phyloP scores from a whole-genome alignment of 352 stramenopile species.

The Pythium volutum region DNA sequence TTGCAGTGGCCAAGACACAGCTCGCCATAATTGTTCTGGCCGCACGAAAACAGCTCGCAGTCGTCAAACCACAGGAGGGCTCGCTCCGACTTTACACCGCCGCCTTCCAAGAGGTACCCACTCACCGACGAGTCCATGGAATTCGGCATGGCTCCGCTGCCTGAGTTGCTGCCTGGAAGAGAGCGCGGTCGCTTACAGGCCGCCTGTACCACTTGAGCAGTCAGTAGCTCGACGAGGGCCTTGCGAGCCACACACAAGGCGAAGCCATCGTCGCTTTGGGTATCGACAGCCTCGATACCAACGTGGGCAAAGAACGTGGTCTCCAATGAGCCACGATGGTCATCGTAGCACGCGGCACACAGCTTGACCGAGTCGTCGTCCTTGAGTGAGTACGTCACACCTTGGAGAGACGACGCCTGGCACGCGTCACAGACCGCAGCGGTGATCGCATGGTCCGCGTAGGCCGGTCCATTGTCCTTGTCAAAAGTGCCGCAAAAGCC shows the following conservation, averaged over 20 bases:
- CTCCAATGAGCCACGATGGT: constrained; percentile 60
- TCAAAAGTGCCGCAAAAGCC: constrained; percentile 80
- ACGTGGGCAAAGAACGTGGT: constrained; percentile 45
- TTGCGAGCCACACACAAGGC: constrained; percentile 51
- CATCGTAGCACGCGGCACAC: constrained; percentile 76
- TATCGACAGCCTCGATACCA: constrained; percentile 29
- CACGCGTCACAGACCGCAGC: constrained; percentile 48
- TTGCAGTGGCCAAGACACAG: constrained; percentile 85
- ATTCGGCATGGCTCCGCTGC: background rate
- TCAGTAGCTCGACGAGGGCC: constrained; percentile 49
- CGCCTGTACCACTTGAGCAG: constrained; percentile 28
- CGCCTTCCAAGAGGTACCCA: background rate
- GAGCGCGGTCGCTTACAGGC: constrained; percentile 35
- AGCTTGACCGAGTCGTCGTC: constrained; percentile 60
- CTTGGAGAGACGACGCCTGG: constrained; percentile 33
- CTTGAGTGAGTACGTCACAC: constrained; percentile 58
- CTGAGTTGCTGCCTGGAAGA: background rate
- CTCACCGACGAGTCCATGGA: constrained; percentile 1
- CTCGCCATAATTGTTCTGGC: constrained; percentile 89
- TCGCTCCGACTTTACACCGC: constrained; percentile 14
- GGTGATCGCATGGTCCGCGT: constrained; percentile 40
- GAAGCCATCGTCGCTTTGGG: constrained; percentile 31
- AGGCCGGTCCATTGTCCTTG: constrained; percentile 78
- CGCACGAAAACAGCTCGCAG: constrained; percentile 85
- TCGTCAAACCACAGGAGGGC: constrained; percentile 56